These are phyloP conservation scores for Fusarium subtropicale DNA, from an alignment of 2,329 filamentous ascomycete species.

Conservation along the genomic window DNA sequence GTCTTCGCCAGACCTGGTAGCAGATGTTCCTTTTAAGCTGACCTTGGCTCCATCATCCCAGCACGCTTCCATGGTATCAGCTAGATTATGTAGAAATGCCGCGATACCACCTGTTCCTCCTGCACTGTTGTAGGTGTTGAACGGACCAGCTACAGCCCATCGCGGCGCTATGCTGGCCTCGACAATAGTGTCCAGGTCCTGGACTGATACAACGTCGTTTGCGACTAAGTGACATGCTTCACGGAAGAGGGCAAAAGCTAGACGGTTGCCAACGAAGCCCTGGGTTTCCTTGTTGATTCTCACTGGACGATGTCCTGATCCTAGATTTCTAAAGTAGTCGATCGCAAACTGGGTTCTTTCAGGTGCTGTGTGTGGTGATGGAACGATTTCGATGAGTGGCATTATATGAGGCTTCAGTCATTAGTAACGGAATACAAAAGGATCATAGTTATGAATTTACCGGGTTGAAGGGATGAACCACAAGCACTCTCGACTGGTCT, in stretches of 20 bases:
- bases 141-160: conserved; percentile 40
- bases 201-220: conserved; percentile 32
- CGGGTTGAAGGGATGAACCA: conserved; percentile 39
- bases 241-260: conserved; percentile 32
- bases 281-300: conserved; percentile 37
- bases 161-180: conserved; percentile 41
- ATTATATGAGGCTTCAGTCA: conserved; percentile 29
- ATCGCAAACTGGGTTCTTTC: conserved; percentile 27
- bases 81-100: conserved; percentile 34
- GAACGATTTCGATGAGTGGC: conserved; percentile 37
- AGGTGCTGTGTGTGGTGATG: conserved; percentile 17
- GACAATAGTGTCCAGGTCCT: conserved; percentile 49
- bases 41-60: conserved; percentile 31
- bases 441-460: not conserved
- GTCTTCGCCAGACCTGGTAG: not conserved
- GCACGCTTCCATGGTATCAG: conserved; percentile 30
- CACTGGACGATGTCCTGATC: conserved; percentile 32
- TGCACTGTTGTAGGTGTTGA: conserved; percentile 41
- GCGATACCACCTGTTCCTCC: conserved; percentile 36
- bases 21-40: conserved; percentile 18
- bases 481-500: conserved; percentile 22
- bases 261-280: conserved; percentile 33
- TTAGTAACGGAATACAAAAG: not conserved
- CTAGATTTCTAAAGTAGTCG: conserved; percentile 23
- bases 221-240: conserved; percentile 33